These are phyloP conservation scores for Forsythia suspensa DNA, from an alignment of 257 asterid species.

Conservation along the genomic window DNA sequence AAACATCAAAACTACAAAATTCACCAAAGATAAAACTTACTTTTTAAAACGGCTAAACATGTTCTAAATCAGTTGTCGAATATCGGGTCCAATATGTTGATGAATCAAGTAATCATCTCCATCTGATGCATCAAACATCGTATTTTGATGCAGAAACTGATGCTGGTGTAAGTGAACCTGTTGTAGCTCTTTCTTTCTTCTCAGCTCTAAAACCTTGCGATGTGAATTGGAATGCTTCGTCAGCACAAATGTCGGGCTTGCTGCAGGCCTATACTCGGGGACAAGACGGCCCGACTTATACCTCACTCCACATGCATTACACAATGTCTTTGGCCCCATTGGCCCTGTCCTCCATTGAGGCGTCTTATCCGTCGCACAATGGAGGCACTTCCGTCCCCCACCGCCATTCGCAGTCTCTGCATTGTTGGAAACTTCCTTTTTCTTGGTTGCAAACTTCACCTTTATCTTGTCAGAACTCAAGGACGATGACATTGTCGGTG, in stretches of 20 bases:
- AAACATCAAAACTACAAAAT: constrained; percentile 33
- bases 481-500: constrained; percentile 3
- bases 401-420: constrained; percentile 13
- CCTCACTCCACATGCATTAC: constrained; percentile 92
- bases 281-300: constrained; percentile 89
- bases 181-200: constrained; percentile 76
- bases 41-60: not conserved
- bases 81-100: constrained; percentile 78
- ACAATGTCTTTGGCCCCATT: constrained; percentile 88
- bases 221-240: constrained; percentile 90
- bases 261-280: constrained; percentile 89
- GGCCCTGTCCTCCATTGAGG: constrained; percentile 98
- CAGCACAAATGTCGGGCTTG: constrained; percentile 85
- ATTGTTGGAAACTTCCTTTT: constrained; percentile 38
- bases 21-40: constrained; percentile 32
- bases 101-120: constrained; percentile 79
- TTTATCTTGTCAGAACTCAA: constrained; percentile 28
- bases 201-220: constrained; percentile 76
- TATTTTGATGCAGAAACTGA: constrained; percentile 53
- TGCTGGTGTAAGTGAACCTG: constrained; percentile 54
- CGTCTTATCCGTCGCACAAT: constrained; percentile 91
- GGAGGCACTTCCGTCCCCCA: constrained; percentile 79
- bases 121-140: constrained; percentile 66
- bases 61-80: constrained; percentile 58
- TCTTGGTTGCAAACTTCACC: constrained; percentile 27